phyloP scores from a whole-genome alignment of 2,329 filamentous ascomycete genomes.

The Drechslera avenae region DNA sequence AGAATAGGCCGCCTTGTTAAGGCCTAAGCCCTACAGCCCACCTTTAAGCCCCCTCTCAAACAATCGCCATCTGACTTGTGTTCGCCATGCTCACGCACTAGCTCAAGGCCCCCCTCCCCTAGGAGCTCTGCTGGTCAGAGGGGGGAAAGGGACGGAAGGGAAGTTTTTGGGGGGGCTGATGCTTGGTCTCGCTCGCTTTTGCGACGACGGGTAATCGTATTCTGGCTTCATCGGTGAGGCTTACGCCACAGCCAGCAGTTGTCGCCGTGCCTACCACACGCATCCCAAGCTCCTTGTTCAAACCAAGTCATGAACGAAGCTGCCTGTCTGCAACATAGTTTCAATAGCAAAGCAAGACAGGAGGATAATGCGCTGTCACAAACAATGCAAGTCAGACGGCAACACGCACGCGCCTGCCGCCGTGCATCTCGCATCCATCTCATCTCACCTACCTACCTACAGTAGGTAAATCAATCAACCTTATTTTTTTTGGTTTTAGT shows the following conservation, averaged over 20 bases:
- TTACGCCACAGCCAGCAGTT: background rate
- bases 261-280: background rate
- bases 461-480: too few species aligned
- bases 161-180: background rate
- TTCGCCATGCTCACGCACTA: background rate
- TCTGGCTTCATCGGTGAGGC: background rate
- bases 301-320: too few species aligned
- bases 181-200: background rate
- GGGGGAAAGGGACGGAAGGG: too few species aligned
- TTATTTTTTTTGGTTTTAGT: too few species aligned
- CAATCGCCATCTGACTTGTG: too few species aligned
- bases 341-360: background rate
- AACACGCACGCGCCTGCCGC: background rate
- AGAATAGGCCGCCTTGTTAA: background rate
- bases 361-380: background rate
- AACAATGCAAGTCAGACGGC: slow-evolving; percentile 1
- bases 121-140: too few species aligned
- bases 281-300: too few species aligned
- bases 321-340: too few species aligned
- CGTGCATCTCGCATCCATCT: background rate
- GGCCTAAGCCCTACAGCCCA: background rate
- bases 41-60: background rate
- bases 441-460: too few species aligned
- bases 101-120: too few species aligned
- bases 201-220: too few species aligned